Conservation (phyloP, 2,329 filamentous ascomycete genomes). For the Pseudogymnoascus verrucosus region DNA sequence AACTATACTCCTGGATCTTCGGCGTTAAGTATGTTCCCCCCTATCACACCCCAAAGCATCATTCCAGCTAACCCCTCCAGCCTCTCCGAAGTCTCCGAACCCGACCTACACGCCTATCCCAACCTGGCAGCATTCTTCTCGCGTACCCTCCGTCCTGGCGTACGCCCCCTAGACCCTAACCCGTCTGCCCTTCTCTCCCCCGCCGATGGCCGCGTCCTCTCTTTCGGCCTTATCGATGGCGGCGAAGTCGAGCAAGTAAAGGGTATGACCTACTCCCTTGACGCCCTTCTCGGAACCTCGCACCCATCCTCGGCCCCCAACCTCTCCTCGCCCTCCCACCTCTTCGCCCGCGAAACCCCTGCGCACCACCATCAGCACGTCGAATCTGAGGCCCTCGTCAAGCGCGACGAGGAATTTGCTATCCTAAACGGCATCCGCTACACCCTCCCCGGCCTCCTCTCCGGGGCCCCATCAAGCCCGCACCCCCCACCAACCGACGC, state of each 20-base stretch:
- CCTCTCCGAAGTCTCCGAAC: slow-evolving; percentile 77
- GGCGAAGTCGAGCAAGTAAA: slow-evolving; percentile 98
- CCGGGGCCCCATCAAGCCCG: slow-evolving; percentile 47
- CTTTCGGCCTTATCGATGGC: slow-evolving; percentile 85
- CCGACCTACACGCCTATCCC: slow-evolving; percentile 80
- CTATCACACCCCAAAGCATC: neutral
- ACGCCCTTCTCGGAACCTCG: slow-evolving; percentile 74
- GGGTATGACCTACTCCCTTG: slow-evolving; percentile 94
- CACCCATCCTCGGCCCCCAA: slow-evolving; percentile 36
- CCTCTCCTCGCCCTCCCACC: slow-evolving; percentile 36
- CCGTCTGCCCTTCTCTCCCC: slow-evolving; percentile 76
- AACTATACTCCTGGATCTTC: slow-evolving; percentile 65
- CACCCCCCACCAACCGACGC: slow-evolving; percentile 54
- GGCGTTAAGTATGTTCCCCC: slow-evolving; percentile 50
- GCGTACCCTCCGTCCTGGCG: slow-evolving; percentile 82
- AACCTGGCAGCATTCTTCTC: slow-evolving; percentile 98
- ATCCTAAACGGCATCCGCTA: slow-evolving; percentile 92
- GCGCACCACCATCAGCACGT: neutral
- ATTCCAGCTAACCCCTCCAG: slow-evolving; percentile 32
- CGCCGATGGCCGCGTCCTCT: slow-evolving; percentile 81
- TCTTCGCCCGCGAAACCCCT: slow-evolving; percentile 31
- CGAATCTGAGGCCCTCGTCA: slow-evolving; percentile 55
- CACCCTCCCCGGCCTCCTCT: slow-evolving; percentile 79
- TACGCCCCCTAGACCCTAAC: slow-evolving; percentile 74
- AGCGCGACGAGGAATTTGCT: slow-evolving; percentile 85